Evolutionary conservation across 768 basidiomycete genomes (phyloP), one percentile per base, ranked within the genome.

Genomic region (Xerocomus potaroensis): DNA sequence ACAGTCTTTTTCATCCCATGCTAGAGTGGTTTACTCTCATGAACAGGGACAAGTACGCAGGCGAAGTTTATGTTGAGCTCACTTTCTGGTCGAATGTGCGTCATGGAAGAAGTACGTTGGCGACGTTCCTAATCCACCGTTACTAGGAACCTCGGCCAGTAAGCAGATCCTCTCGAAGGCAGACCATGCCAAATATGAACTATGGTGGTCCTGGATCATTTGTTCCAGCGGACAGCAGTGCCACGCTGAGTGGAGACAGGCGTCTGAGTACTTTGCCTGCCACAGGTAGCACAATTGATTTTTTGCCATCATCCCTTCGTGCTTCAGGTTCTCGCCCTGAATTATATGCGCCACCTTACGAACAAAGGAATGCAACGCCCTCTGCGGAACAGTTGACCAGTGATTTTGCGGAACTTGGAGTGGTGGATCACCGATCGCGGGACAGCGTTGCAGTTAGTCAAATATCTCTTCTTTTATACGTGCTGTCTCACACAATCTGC

Each of bases 51-150:
- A 90, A 90, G 56, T 97, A 96, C 64, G 83, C 84, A 22, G 96
- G 96, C 7, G 95, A 98, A 65, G 84, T 99, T 11, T 98, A 95
- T 62, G 74, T 98, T 18, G 96, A 99, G 64, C 66, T 98, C 59
- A 99, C 96, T 0, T 98, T 95, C 70, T 99, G 90, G 83, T 93
- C 93, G 9, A 91, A 91, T 63, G 90, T 91, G 51, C 47, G 85
- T 51, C 33, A 27, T 18, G 26, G 8, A 33, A 33, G 5, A 33
- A 23, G 33, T n/a, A n/a, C 8, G n/a, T 23, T 34, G 35, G 16
- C 18, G 34, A 8, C n/a, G 33, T 32, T 50, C n/a, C 47, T 52
- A 37, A 54, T 41, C 23, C 36, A 36, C 22, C 11, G 41, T 45
- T n/a, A 34, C 30, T 19, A 91, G 89, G 89, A 85, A 66, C 81